Percentiles rank a stretch among this genome's conserved stretches.
Conservation (phyloP, 441 rosid genomes). For the Biscutella auriculata region DNA sequence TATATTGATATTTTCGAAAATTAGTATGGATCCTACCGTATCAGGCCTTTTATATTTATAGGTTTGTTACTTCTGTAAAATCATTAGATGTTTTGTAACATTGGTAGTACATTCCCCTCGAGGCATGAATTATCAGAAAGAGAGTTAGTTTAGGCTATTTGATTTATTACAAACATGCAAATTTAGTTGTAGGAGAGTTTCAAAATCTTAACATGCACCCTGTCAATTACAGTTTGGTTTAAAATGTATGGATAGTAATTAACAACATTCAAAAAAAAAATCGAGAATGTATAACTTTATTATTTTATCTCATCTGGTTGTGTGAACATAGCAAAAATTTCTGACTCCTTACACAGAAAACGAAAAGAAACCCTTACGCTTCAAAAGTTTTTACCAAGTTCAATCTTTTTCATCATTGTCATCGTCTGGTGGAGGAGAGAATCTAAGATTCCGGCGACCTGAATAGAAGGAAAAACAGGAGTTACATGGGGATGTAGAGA, state of each 20-base stretch:
- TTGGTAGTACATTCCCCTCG: background rate
- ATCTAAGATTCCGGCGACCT: constrained; percentile 97
- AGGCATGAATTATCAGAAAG: too few species aligned
- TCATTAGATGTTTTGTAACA: background rate
- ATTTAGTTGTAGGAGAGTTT: too few species aligned
- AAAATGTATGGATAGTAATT: background rate
- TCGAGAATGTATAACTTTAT: background rate
- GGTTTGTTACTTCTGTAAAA: too few species aligned
- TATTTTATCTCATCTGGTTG: background rate
- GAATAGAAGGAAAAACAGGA: constrained; percentile 11
- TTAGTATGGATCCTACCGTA: too few species aligned
- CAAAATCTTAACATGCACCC: too few species aligned
- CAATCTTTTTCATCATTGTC: constrained; percentile 78
- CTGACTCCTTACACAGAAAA: constrained; percentile 1
- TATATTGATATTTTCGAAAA: too few species aligned
- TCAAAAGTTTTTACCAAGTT: constrained; percentile 85
- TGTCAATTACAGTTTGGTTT: background rate
- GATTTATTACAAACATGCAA: too few species aligned
- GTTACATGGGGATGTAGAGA: background rate
- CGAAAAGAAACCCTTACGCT: background rate
- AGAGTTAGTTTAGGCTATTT: too few species aligned
- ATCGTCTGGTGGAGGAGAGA: constrained; percentile 66
- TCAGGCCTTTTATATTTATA: too few species aligned
- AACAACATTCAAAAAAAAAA: background rate
- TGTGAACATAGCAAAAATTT: constrained; percentile 5